A percentile compares a stretch with the other conserved stretches of the same genome.
Conservation (phyloP, 2,329 filamentous ascomycete species). For the Seiridium unicorne region DNA sequence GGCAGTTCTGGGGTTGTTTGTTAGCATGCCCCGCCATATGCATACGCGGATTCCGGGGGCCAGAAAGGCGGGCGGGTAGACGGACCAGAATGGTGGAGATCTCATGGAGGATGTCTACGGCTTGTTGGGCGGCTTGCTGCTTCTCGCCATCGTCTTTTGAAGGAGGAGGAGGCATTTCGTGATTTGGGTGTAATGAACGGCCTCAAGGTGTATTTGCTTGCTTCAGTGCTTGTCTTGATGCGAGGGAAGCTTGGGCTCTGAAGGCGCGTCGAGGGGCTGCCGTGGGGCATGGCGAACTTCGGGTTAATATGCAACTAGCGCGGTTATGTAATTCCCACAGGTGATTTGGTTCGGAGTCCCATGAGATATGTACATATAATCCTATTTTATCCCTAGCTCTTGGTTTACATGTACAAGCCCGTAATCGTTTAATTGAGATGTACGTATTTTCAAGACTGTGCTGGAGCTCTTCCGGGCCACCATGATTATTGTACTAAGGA, state of each 20-base stretch:
- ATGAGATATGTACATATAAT: too few relatives aligned
- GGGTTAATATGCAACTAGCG: too few relatives aligned
- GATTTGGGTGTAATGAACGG: neutral
- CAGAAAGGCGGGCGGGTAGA: conserved; percentile 14
- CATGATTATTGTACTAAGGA: too few relatives aligned
- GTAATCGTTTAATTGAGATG: too few relatives aligned
- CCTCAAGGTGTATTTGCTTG: neutral
- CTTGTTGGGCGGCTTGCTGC: conserved; percentile 75
- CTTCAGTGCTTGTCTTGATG: neutral
- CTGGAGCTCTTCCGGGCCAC: too few relatives aligned
- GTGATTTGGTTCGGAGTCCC: too few relatives aligned
- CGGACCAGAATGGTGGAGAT: conserved; percentile 85
- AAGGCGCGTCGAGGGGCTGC: conserved; percentile 3
- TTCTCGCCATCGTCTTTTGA: conserved; percentile 53
- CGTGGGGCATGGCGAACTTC: neutral
- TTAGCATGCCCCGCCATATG: neutral
- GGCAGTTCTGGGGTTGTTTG: conserved; percentile 68
- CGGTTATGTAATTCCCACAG: too few relatives aligned
- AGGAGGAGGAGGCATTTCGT: neutral
- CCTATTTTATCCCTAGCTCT: too few relatives aligned
- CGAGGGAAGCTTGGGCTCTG: neutral
- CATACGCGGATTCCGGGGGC: neutral
- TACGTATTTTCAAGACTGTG: too few relatives aligned
- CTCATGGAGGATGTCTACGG: conserved; percentile 79
- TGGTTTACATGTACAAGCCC: too few relatives aligned